Evolutionary conservation across 139 green algal species (phyloP).

Genomic region (Zygnema cylindricum): DNA sequence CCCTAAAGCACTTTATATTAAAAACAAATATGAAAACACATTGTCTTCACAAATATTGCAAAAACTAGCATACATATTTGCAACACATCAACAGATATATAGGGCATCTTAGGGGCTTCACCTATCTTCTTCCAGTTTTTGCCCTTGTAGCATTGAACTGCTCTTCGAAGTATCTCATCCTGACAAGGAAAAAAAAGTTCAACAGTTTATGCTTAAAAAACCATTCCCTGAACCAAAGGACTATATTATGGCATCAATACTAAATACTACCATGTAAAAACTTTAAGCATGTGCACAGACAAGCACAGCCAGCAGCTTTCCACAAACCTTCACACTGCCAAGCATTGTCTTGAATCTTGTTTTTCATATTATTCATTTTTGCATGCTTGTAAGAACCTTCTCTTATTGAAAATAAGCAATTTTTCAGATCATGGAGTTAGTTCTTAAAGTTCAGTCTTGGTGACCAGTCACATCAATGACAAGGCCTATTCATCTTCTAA

Average conservation of each 20-base stretch:
- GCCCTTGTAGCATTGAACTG: slow-evolving; percentile 75
- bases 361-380: not conserved
- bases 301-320: not conserved
- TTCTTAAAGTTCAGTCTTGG: no score
- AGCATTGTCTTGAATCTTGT: not conserved
- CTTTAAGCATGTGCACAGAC: not conserved
- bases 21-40: slow-evolving; percentile 10
- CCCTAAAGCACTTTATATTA: not conserved
- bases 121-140: slow-evolving; percentile 89
- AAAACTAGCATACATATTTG: no score
- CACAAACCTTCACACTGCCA: not conserved
- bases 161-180: slow-evolving; percentile 79
- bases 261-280: not conserved
- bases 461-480: no score
- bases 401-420: no score
- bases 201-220: not conserved
- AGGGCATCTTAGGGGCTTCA: no score
- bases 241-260: no score
- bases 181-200: slow-evolving; percentile 60
- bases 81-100: no score
- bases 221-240: not conserved
- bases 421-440: no score
- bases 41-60: not conserved
- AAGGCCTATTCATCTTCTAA: no score
- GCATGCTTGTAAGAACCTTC: no score